Evolutionary conservation across 2,329 filamentous ascomycete species (phyloP), one percentile per base, ranked within the genome.

Genomic region (Diaporthe vaccinii): DNA sequence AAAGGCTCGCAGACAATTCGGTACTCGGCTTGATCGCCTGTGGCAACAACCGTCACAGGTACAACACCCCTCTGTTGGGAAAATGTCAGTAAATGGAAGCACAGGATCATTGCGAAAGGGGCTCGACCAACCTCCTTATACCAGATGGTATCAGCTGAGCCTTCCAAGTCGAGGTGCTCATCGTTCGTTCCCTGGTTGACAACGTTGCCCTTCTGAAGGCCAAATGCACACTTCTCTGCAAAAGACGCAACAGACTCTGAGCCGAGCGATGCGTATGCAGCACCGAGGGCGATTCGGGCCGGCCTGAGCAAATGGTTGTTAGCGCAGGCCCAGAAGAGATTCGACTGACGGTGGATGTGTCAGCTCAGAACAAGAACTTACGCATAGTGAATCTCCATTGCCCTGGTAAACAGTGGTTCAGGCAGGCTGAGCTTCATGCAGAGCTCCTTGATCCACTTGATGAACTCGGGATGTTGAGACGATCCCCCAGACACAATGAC

Each of bases 151-250:
- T 12, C 5, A 28, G 59, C 59, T 7, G 8, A 31, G 4, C 14
- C 22, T 28, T 22, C 39, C n/a, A 1, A 12, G 1, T 28, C n/a
- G 1, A 46, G 6, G 3, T 59, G 9, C 22, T 59, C 31, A 15
- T 12, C 20, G 2, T 20, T 15, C 9, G 20, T 1, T 25, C 12
- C n/a, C 2, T 4, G n/a, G 6, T n/a, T 20, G 8, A 1, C 20
- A 8, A 46, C 59, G 2, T 22, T 31, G 39, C n/a, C 15, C 20
- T 65, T 46, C 39, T 46, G 36, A 20, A 65, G 39, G 22, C n/a
- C 59, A 22, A 62, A 62, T 44, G 59, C 59, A 25, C 55, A 34
- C 17, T 58, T 58, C 31, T 58, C 28, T 58, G 55, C 55, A 36
- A 58, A 58, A 2, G 55, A 34, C 2, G 31, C 31, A 1, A 58